Evolutionary conservation across 495 filamentous ascomycete genomes (phyloP), one percentile per base, ranked within the genome.

Genomic region (Massariosphaeria phaeospora): DNA sequence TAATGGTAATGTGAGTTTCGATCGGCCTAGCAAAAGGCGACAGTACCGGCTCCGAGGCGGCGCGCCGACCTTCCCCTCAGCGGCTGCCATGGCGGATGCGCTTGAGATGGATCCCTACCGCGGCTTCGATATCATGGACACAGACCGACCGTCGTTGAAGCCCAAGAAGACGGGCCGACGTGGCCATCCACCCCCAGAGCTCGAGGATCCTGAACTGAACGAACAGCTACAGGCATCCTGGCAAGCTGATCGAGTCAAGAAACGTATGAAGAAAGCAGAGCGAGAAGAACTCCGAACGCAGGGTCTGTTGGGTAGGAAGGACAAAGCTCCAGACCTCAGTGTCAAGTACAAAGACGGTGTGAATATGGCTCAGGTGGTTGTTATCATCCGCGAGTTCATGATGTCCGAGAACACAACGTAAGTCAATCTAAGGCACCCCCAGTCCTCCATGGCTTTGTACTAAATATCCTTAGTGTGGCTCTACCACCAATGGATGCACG

Each of bases 401-500:
- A 61, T 81, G 15, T 77, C 84, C 20, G 63, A 76, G 3, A 75
- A 75, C 17, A 75, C 81, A 63, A 85, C 76, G 86, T 91, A 76
- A 53, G 76, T 65, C 20, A n/a, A 24, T 27, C 13, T 23, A 3
- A 5, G 33, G 13, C 39, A 31, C 2, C 23, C 18, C 43, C 10
- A 12, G 29, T 33, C 20, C 9, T 3, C 2, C 18, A 26, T n/a
- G 12, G 17, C 34, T 36, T 12, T 21, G 6, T 40, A 3, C 38
- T 40, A 40, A 40, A 6, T 21, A 17, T 2, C 2, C 9, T 21
- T 58, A 95, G 89, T 44, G 74, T 91, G 11, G 69, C 84, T 17
- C 72, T 98, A 10, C 90, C 93, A 4, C 88, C 91, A 2, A 91
- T 98, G 81, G 80, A 84, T 24, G 89, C 86, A 57, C 67, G 76